Conservation (phyloP, 805 yeast species). For the Tanozyma kutaoensis region DNA sequence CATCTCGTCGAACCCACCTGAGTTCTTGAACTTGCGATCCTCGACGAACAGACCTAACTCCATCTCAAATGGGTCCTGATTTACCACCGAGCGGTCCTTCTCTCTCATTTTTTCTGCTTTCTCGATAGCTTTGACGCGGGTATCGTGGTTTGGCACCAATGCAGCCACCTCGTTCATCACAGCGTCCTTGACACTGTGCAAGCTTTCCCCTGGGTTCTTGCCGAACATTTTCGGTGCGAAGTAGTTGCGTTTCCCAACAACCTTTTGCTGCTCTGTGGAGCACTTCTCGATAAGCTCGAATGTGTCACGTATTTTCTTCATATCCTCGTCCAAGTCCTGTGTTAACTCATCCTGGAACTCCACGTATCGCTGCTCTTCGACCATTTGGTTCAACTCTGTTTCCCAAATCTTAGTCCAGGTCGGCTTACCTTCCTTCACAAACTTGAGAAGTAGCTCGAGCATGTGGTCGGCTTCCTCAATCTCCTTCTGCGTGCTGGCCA, state of each 20-base stretch:
- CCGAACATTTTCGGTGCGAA: conserved; percentile 30
- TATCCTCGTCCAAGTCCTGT: conserved; percentile 66
- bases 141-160: conserved; percentile 71
- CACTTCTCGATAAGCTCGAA: conserved; percentile 71
- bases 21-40: conserved; percentile 58
- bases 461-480: conserved; percentile 41
- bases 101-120: conserved; percentile 74
- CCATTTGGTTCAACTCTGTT: conserved; percentile 72
- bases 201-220: conserved; percentile 50
- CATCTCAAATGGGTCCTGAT: conserved; percentile 59
- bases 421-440: conserved; percentile 58
- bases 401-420: conserved; percentile 92
- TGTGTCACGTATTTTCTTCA: conserved; percentile 70
- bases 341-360: conserved; percentile 81
- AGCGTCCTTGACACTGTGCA: conserved; percentile 57
- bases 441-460: conserved; percentile 42
- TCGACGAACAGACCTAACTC: conserved; percentile 80
- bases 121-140: conserved; percentile 77
- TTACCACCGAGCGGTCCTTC: conserved; percentile 47
- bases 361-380: conserved; percentile 89
- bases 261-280: conserved; percentile 60
- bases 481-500: conserved; percentile 53
- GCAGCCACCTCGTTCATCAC: conserved; percentile 69
- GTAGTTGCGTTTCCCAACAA: conserved; percentile 21
- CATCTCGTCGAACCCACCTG: conserved; percentile 84